Evolutionary conservation across 768 basidiomycete genomes (phyloP), one percentile per base, ranked within the genome.

Genomic region (Fomitopsis serialis): DNA sequence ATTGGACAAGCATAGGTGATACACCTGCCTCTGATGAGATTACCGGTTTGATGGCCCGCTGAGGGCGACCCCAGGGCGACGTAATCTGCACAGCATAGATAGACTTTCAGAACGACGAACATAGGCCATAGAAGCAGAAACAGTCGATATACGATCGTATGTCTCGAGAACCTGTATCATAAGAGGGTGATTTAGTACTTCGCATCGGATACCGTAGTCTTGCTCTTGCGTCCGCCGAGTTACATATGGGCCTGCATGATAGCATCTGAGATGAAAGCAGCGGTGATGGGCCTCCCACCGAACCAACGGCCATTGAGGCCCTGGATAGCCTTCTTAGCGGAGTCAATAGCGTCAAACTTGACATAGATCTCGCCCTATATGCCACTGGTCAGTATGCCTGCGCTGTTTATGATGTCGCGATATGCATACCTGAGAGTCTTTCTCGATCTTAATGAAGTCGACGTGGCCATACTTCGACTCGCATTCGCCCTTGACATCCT

Each of bases 251-350:
- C 91, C 73, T 87, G 88, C 89, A 93, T 90, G 62, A 97, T 88
- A 49, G 91, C 90, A 65, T 96, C 93, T 53, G 92, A 89, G 63
- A 96, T 95, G 74, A 91, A 95, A 52, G 80, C 68, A 58, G 92
- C 94, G 44, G 86, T 81, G 54, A 97, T 82, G 71, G 89, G 87
- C 70, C 86, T 86, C 55, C 94, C 94, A 55, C 92, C 93, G 65
- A 99, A 99, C 90, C 92, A 98, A 55, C 97, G 89, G 49, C 94
- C 92, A 61, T 97, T 94, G 51, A 99, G 80, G 62, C 92, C 91
- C 69, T 90, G 83, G 44, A 97, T 74, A 36, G 95, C 91, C 54
- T 85, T 81, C 66, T 85, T 87, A 29, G 97, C 92, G 11, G 81
- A 75, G 2, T 92, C 91, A 54, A 93, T 73, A 23, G 77, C 68